phyloP scores from a whole-genome alignment of 306 rosid species.

The barrel medic (Medicago truncatula) region MtrunA17r5.0-ANR NC_053049.1:26616001-26616500 shows the following conservation, averaged over 20 bases:
- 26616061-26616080: slow-evolving; percentile 27
- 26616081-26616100: slow-evolving; percentile 43
- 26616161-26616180: slow-evolving; percentile 87
- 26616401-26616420: slow-evolving; percentile 98
- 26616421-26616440: slow-evolving; percentile 97
- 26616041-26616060: slow-evolving; percentile 34
- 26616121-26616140: slow-evolving; percentile 93
- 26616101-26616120: slow-evolving; percentile 60
- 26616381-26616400: slow-evolving; percentile 58
- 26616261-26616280: slow-evolving; percentile 30
- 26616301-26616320: slow-evolving; percentile 39
- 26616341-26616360: slow-evolving; percentile 28
- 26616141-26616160: slow-evolving; percentile 99
- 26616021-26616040: slow-evolving; percentile 37
- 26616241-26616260: slow-evolving; percentile 26
- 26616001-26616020: slow-evolving; percentile 27
- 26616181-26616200: slow-evolving; percentile 92
- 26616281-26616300: slow-evolving; percentile 14
- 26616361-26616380: slow-evolving; percentile 35
- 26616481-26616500: slow-evolving; percentile 64
- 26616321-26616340: slow-evolving; percentile 4
- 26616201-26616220: slow-evolving; percentile 60
- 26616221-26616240: slow-evolving; percentile 22
- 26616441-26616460: slow-evolving; percentile 80
- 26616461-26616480: slow-evolving; percentile 63